Base-by-base conservation (phyloP, 2,329 filamentous ascomycete genomes). In the Aspergillus tanneri region DNA sequence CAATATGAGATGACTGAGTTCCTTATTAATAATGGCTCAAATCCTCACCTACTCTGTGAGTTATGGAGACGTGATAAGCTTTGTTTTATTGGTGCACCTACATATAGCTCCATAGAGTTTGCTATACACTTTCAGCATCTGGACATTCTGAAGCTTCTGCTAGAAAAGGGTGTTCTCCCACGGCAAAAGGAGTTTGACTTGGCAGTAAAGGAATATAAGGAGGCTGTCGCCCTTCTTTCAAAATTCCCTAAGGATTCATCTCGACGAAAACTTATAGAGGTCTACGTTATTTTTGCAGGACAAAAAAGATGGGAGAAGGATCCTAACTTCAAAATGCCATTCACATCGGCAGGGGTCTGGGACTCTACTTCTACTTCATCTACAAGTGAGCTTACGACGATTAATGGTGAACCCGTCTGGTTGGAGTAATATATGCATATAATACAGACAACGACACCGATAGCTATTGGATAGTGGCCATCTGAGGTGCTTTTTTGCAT, bases 21-120 rank as follows among this genome's bases (percentile, higher is more conserved):
- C 10, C 36, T 52, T 3, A 43, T 52, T 30, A 38, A 49, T 6
- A 16, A 49, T 21, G 46, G 42, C 2, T 46, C 37, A 18, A 27
- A 32, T n/a, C 27, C 46, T 12, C 19, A 45, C 19, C 9, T 47
- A 22, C 6, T 3, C 11, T 40, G 19, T 23, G 3, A 18, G 3
- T 32, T 30, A 16, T 19, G n/a, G 16, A 9, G 6, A 16, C 16
- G 6, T 11, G 14, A 7, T 19, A 4, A 2, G 5, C n/a, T 10
- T 21, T 28, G 25, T 8, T 30, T 32, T 16, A 2, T 5, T 41
- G n/a, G n/a, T n/a, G n/a, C n/a, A n/a, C n/a, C n/a, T n/a, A n/a
- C n/a, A n/a, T n/a, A 28, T 8, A 41, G 34, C 28, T 5, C 44
- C 2, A 40, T 47, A 12, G 39, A 23, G 2, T 40, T 41, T 25